Evolutionary conservation across 768 basidiomycete genomes (phyloP).

Genomic region (Russula vinacea): DNA sequence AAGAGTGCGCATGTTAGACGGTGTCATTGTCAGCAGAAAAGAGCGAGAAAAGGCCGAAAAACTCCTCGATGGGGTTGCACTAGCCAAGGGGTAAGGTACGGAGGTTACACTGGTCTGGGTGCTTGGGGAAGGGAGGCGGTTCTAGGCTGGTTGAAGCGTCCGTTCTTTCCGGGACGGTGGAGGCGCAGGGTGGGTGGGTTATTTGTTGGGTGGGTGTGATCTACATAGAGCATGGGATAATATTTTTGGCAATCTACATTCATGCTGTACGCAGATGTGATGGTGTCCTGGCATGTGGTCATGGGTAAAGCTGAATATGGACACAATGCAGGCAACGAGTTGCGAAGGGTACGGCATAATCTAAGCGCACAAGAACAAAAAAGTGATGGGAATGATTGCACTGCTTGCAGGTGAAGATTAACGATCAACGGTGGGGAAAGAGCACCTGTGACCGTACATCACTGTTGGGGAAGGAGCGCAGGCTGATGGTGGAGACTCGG

Average conservation of each 20-base stretch:
- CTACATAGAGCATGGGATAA: constrained; percentile 23
- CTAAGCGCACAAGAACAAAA: constrained; percentile 26
- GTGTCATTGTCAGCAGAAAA: constrained; percentile 76
- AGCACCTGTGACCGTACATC: not conserved
- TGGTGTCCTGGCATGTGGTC: constrained; percentile 28
- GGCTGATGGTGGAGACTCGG: not conserved
- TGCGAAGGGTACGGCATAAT: constrained; percentile 31
- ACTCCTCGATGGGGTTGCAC: constrained; percentile 56
- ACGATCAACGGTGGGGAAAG: constrained; percentile 13
- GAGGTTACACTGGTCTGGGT: constrained; percentile 5
- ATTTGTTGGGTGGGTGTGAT: constrained; percentile 21
- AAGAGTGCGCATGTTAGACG: constrained; percentile 73
- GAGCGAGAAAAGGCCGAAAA: constrained; percentile 80
- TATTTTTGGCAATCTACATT: constrained; percentile 26
- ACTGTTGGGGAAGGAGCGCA: not conserved
- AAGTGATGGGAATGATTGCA: constrained; percentile 25
- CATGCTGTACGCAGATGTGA: constrained; percentile 25
- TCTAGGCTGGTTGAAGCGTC: constrained; percentile 22
- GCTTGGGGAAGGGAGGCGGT: constrained; percentile 19
- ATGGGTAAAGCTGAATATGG: constrained; percentile 28
- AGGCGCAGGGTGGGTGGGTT: constrained; percentile 11
- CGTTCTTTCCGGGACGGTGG: constrained; percentile 21
- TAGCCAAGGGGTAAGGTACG: constrained; percentile 35
- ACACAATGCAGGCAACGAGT: constrained; percentile 28
- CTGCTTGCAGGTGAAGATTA: constrained; percentile 9